Base-by-base conservation (phyloP, 768 basidiomycete species). In the Leccinum obscurum region DNA sequence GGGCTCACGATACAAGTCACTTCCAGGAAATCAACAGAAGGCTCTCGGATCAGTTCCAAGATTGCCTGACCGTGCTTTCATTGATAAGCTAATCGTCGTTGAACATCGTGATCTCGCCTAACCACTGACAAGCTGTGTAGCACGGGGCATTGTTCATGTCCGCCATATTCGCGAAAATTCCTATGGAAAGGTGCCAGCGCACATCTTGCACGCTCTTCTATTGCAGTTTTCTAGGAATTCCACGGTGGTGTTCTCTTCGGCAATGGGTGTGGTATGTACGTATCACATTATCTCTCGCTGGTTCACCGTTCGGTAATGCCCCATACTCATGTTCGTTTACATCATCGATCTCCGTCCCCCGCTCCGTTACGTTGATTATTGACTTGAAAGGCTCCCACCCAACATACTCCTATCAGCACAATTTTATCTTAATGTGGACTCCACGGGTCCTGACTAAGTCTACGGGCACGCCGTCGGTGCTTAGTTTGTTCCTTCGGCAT, bases 311-410 rank as follows among this genome's bases (percentile, higher is more conserved):
- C 46, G 26, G 58, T 48, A 52, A 60, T 51, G 39, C 56, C 54
- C 58, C 56, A 62, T 32, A 56, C 53, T 67, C 68, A 62, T 69
- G 70, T 64, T 56, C 54, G 46, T 65, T 72, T 72, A 72, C 70
- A 67, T 69, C 70, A 70, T 53, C 6, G 24, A 32, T 39, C 52
- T 26, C 22, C 58, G 59, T 32, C 26, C 61, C 62, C 35, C 37
- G 26, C 49, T 50, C 49, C n/a, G 13, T 50, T 50, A 22, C 24
- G 26, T 24, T 50, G 15, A 24, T 58, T 51, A 56, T 39, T 51
- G 54, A 50, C 44, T 46, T 46, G 44, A 6, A 46, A 20, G 20
- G 20, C 20, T 46, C 44, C 44, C 44, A 46, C 54, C 62, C 52
- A 54, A 49, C 41, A 52, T 26, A 54, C 52, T 57, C 54, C 55